Evolutionary conservation across 768 basidiomycete species (phyloP), one percentile per base, ranked within the genome.

Genomic region (Termitomyces sp.): DNA sequence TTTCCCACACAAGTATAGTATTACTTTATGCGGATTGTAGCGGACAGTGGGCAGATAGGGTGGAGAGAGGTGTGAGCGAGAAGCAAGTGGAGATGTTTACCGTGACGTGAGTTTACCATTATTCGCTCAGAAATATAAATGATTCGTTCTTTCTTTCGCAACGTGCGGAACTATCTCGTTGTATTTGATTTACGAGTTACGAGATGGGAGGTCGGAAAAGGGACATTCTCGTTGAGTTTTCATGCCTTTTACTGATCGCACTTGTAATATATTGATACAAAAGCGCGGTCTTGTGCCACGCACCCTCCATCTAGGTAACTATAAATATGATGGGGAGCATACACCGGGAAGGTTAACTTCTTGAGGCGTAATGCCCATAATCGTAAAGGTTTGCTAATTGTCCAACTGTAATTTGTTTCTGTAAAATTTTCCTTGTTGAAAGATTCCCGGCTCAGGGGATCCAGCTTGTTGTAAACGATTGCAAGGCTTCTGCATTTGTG

Each of bases 31-130:
- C 63, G 63, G 64, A 58, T 55, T 60, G 52, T 54, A 56, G 61
- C 43, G 61, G 63, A 53, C 58, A 58, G 57, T 60, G 59, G 56
- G 63, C 53, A 65, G 46, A 50, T 44, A 52, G 32, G 46, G 25
- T 25, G 50, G 38, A 18, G 13, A 50, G 48, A 15, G 16, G 16
- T 27, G 11, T 49, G 22, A 32, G 31, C 33, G 25, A 36, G 47
- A n/a, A 38, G 45, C 50, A 50, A 52, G 41, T 57, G 56, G 51
- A 54, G 47, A 50, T 58, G 60, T 49, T 47, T 64, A 52, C 23
- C 38, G 67, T 69, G 66, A 70, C 76, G 82, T 83, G 81, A 83
- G 81, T 83, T 82, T 76, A 75, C 75, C 70, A 70, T 78, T 76
- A 76, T 74, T 66, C 63, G 64, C 67, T 69, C 70, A 67, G 69